Percentiles rank a stretch among this genome's conserved stretches.
Conservation (phyloP, 2,329 filamentous ascomycete species). For the Colletotrichum sp. region DNA sequence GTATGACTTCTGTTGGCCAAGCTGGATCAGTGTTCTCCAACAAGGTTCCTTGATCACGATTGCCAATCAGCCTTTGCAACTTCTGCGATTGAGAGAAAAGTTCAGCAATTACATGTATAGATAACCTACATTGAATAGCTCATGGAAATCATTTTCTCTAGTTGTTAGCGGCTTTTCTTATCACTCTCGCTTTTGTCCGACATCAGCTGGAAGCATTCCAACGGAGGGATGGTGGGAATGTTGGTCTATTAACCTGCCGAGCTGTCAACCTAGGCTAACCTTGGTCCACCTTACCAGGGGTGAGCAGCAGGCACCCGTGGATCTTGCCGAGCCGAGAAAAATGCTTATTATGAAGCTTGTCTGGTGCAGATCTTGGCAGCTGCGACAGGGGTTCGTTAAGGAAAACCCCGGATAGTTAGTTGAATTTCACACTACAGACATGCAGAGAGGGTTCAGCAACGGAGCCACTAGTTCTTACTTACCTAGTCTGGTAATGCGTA, state of each 20-base stretch:
- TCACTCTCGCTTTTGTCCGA: no score
- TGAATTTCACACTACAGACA: no score
- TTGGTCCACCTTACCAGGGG: not conserved
- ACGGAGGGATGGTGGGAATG: rapidly evolving
- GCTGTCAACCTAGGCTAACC: not conserved
- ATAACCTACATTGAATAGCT: no score
- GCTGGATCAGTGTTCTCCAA: rapidly evolving
- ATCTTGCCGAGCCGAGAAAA: not conserved
- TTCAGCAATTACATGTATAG: no score
- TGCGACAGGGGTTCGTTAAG: not conserved
- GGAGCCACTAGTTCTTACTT: not conserved
- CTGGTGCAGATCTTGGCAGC: not conserved
- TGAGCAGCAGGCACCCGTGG: not conserved
- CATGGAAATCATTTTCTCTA: no score
- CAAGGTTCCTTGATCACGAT: rapidly evolving
- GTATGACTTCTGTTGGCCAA: rapidly evolving
- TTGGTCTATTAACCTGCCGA: not conserved
- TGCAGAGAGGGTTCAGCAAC: not conserved
- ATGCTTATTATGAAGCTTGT: not conserved
- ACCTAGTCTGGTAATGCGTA: not conserved
- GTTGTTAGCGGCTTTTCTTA: no score
- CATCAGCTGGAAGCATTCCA: rapidly evolving
- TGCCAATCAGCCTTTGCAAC: rapidly evolving
- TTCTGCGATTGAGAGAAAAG: rapidly evolving
- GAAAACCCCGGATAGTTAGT: not conserved